A percentile compares a stretch with the other conserved stretches of the same genome.
phyloP scores from a whole-genome alignment of 1,139 yeast genomes.

The Meyerozyma elateridarum region DNA sequence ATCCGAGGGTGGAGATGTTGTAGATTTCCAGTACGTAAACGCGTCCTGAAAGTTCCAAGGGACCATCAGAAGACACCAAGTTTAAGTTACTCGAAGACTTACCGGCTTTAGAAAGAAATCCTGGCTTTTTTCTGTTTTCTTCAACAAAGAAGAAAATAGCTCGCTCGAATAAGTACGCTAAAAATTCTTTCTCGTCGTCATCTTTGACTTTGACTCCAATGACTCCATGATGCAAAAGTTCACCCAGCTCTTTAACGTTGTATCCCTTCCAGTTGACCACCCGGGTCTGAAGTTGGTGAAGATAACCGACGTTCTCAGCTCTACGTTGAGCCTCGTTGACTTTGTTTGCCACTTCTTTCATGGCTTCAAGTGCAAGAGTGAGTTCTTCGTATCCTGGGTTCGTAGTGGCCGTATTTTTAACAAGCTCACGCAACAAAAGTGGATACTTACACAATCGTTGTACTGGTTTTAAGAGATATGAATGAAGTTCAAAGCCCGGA shows the following conservation, averaged over 20 bases:
- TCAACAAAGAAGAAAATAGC: constrained; percentile 77
- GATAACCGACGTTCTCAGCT: constrained; percentile 75
- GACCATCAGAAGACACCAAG: constrained; percentile 8
- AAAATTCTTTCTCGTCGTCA: constrained; percentile 73
- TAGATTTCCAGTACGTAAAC: constrained; percentile 66
- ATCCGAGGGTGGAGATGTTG: constrained; percentile 46
- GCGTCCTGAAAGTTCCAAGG: constrained; percentile 58
- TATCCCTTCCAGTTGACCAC: constrained; percentile 96
- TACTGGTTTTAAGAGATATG: constrained; percentile 87
- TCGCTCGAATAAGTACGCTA: constrained; percentile 83
- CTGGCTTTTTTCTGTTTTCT: constrained; percentile 19
- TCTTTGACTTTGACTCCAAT: constrained; percentile 77
- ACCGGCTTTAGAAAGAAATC: constrained; percentile 13
- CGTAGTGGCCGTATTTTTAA: constrained; percentile 51
- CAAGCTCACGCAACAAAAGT: constrained; percentile 66
- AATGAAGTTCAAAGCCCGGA: constrained; percentile 85
- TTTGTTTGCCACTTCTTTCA: constrained; percentile 65
- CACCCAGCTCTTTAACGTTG: constrained; percentile 77
- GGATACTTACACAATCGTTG: constrained; percentile 96
- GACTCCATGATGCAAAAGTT: constrained; percentile 68
- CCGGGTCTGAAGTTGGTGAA: constrained; percentile 64
- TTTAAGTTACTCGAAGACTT: neutral
- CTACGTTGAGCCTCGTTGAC: constrained; percentile 94
- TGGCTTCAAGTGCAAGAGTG: constrained; percentile 60
- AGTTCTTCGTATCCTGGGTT: constrained; percentile 67